A percentile compares a stretch with the other conserved stretches of the same genome.
Evolutionary conservation across 2,329 filamentous ascomycete species (phyloP).

Genomic region (Hymenoscyphus salicellus): DNA sequence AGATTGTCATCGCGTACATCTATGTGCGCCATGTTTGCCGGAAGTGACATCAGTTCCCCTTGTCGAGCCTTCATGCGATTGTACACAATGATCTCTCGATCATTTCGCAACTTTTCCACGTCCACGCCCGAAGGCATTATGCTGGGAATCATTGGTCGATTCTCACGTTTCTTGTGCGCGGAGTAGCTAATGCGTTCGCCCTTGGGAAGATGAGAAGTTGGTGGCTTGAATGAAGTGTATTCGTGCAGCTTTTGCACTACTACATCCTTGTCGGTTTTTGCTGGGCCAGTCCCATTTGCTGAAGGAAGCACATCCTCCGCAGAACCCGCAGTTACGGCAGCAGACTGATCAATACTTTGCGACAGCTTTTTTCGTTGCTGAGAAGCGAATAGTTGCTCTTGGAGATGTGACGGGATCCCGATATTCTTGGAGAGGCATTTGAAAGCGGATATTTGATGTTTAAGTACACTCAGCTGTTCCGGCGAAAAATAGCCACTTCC

Average conservation of each 20-base stretch:
- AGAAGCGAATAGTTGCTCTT: slow-evolving; percentile 73
- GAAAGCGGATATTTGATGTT: slow-evolving; percentile 87
- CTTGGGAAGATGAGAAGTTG: slow-evolving; percentile 48
- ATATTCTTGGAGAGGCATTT: slow-evolving; percentile 85
- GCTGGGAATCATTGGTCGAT: slow-evolving; percentile 77
- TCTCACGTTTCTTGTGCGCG: slow-evolving; percentile 72
- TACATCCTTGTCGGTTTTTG: slow-evolving; percentile 35
- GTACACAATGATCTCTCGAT: slow-evolving; percentile 83
- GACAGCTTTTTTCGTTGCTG: slow-evolving; percentile 60
- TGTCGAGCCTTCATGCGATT: slow-evolving; percentile 86
- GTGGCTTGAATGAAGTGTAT: slow-evolving; percentile 60
- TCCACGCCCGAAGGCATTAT: slow-evolving; percentile 88
- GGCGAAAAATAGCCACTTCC: slow-evolving; percentile 64
- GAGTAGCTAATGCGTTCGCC: slow-evolving; percentile 66
- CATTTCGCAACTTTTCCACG: slow-evolving; percentile 77
- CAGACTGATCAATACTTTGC: slow-evolving; percentile 21
- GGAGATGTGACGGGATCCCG: slow-evolving; percentile 72
- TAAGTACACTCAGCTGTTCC: slow-evolving; percentile 74
- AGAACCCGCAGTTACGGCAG: slow-evolving; percentile 26
- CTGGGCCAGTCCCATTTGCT: slow-evolving; percentile 37
- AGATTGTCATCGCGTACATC: slow-evolving; percentile 69
- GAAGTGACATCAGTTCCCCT: slow-evolving; percentile 76
- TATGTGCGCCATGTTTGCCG: slow-evolving; percentile 84
- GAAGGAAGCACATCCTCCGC: slow-evolving; percentile 37
- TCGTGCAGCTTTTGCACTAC: slow-evolving; percentile 50